Base-by-base conservation (phyloP, 106 monocot species). In the Dioscorea dumetorum region DNA sequence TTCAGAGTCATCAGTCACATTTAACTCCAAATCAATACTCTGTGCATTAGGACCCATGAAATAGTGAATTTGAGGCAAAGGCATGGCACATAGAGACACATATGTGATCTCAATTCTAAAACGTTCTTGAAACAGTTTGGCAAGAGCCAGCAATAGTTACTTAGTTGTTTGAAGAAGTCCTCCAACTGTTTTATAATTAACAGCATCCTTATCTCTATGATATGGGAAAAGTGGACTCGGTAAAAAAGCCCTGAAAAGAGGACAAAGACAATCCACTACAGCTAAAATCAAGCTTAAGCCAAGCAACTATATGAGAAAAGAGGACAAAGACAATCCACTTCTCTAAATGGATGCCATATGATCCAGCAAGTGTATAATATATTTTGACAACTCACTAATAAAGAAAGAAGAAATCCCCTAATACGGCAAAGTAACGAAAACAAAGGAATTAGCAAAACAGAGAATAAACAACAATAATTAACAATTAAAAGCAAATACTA, bases 21-120 rank as follows among this genome's bases (percentile, higher is more conserved):
- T 90, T 62, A 94, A 82, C 60, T 94, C 94, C 66, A 90, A 68
- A 64, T 94, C 94, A 70, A 90, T 72, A 51, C 87, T 77, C 34
- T 51, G 76, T 5, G 63, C 12, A 18, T 33, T 74, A 32, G 28
- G 6, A 80, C 10, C 22, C 22, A 63, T 13, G 24, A 73, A 70
- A 52, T 50, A 63, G 56, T 50, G n/a, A 50, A 78, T 73, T 22
- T 75, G 79, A 50, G 32, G 22, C 35, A 67, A 69, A 50, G n/a
- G n/a, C n/a, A n/a, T n/a, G n/a, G n/a, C n/a, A n/a, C n/a, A n/a
- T n/a, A n/a, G n/a, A n/a, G n/a, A 72, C 61, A 76, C 41, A 57
- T 32, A 23, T 68, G 67, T 57, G 12, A 60, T 14, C 49, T 70
- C 49, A 24, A 18, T 50, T 2, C 58, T 70, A 62, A 57, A 79